Base-by-base conservation (phyloP, 2,329 filamentous ascomycete genomes). In the Plectosphaerella cucumerina region DNA sequence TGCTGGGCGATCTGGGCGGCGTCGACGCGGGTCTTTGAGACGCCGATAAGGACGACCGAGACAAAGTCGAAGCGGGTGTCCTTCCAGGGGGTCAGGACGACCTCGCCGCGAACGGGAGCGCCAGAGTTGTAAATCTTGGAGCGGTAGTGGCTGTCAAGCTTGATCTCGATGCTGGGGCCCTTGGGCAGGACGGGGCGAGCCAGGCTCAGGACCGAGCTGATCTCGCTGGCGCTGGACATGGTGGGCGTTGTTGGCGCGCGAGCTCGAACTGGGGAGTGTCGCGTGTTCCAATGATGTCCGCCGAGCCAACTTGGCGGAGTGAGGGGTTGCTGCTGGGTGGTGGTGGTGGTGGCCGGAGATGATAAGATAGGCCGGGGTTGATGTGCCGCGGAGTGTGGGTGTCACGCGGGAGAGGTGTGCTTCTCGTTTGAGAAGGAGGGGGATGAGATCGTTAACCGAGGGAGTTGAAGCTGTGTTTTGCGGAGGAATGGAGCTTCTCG, bases 111-210 rank as follows among this genome's bases (percentile, higher is more conserved):
- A 46, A 84, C 67, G 54, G 70, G 64, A 14, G 77, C 78, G n/a
- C 72, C 72, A 1, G 79, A 77, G 5, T 76, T 80, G 65, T 82
- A 84, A 44, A 81, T 71, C 62, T 78, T 80, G 60, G 76, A 73
- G 55, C 58, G 70, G 65, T 72, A 81, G 68, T 83, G 76, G 62
- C 76, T 70, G 58, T 78, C 69, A 48, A 84, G 70, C 48, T 70
- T 66, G 62, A 84, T 68, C 42, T 69, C 67, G 59, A 82, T 72
- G 59, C 62, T 67, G 35, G 72, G 60, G 58, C 66, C 53, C 21
- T 53, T 53, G 31, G 41, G 34, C 11, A 48, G 6, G 41, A 21
- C 31, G 12, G 34, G 37, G 17, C 45, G 45, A 35, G 52, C 43
- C 4, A 56, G 49, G 42, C 48, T 50, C 26, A 50, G 39, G 35